phyloP scores from a whole-genome alignment of 2,329 filamentous ascomycete species.

The Pestalotiopsis sp. region DNA sequence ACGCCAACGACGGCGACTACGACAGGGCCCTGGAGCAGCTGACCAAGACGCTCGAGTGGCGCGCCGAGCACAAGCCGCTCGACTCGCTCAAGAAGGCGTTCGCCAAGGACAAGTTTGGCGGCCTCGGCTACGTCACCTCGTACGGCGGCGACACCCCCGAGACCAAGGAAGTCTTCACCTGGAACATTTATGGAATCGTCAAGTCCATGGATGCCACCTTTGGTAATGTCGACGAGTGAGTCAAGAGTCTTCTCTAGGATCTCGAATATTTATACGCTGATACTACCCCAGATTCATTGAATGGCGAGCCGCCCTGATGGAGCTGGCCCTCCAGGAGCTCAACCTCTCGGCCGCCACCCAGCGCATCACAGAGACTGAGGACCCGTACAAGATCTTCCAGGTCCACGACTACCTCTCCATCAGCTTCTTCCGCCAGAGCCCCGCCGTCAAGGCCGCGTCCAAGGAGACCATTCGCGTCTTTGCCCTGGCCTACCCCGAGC shows the following conservation, averaged over 20 bases:
- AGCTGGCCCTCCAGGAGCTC: constrained; percentile 77
- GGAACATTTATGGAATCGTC: constrained; percentile 90
- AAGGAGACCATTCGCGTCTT: constrained; percentile 83
- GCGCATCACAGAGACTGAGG: constrained; percentile 72
- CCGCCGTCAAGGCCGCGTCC: constrained; percentile 73
- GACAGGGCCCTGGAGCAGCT: constrained; percentile 78
- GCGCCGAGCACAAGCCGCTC: constrained; percentile 73
- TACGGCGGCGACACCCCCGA: constrained; percentile 46
- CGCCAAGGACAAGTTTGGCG: constrained; percentile 70
- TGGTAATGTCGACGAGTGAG: constrained; percentile 78
- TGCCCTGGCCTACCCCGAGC: constrained; percentile 83
- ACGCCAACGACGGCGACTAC: constrained; percentile 81
- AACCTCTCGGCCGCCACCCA: constrained; percentile 68
- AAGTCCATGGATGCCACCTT: constrained; percentile 83
- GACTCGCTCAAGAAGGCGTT: constrained; percentile 67
- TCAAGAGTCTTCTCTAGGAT: constrained; percentile 19
- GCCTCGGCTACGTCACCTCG: constrained; percentile 80
- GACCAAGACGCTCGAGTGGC: constrained; percentile 78
- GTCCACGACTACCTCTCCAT: constrained; percentile 92
- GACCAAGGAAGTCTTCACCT: constrained; percentile 72
- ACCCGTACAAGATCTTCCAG: constrained; percentile 90
- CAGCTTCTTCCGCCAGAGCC: constrained; percentile 82
- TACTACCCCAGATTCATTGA: constrained; percentile 69
- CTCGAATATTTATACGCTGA: not conserved
- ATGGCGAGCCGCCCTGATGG: constrained; percentile 92